Percentiles rank a stretch among this genome's conserved stretches.
Conservation (phyloP, 1,284 basidiomycete genomes). For the Ustilago esculenta region DNA sequence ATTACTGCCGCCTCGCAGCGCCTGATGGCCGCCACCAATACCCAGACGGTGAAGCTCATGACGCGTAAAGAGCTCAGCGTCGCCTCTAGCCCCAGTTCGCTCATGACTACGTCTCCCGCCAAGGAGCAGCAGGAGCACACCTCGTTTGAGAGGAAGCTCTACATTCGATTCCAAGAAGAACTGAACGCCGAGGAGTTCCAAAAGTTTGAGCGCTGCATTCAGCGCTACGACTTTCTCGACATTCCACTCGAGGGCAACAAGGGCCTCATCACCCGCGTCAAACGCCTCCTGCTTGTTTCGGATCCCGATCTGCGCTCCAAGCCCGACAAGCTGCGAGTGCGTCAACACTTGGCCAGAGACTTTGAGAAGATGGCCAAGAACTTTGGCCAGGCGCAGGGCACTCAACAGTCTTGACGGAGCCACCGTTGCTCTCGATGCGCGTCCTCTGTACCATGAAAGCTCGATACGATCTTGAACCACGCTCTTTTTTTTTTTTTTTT, state of each 20-base stretch:
- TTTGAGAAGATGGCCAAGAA: slow-evolving; percentile 57
- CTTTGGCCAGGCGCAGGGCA: slow-evolving; percentile 24
- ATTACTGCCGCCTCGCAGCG: slow-evolving; percentile 34
- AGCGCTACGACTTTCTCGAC: slow-evolving; percentile 60
- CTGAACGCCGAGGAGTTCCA: slow-evolving; percentile 46
- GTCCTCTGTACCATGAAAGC: no score
- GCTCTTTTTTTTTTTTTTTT: no score
- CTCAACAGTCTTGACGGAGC: background rate
- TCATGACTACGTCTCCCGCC: slow-evolving; percentile 14
- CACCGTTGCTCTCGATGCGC: no score
- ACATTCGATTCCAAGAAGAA: slow-evolving; percentile 53
- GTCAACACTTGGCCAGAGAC: slow-evolving; percentile 56
- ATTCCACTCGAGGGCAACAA: slow-evolving; percentile 57
- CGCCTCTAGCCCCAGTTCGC: slow-evolving; percentile 24
- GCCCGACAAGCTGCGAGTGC: slow-evolving; percentile 45
- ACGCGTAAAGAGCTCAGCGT: slow-evolving; percentile 16
- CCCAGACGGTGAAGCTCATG: slow-evolving; percentile 17
- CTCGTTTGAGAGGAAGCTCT: slow-evolving; percentile 48
- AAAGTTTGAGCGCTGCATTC: slow-evolving; percentile 58
- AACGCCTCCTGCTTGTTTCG: slow-evolving; percentile 53
- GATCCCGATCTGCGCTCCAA: slow-evolving; percentile 47
- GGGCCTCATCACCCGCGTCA: slow-evolving; percentile 59
- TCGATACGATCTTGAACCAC: no score
- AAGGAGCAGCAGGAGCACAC: slow-evolving; percentile 12
- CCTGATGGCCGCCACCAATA: slow-evolving; percentile 27